A percentile compares a stretch with the other conserved stretches of the same genome.
phyloP scores from a whole-genome alignment of 2,329 filamentous ascomycete genomes.

The Sphaerulina musiva region DNA sequence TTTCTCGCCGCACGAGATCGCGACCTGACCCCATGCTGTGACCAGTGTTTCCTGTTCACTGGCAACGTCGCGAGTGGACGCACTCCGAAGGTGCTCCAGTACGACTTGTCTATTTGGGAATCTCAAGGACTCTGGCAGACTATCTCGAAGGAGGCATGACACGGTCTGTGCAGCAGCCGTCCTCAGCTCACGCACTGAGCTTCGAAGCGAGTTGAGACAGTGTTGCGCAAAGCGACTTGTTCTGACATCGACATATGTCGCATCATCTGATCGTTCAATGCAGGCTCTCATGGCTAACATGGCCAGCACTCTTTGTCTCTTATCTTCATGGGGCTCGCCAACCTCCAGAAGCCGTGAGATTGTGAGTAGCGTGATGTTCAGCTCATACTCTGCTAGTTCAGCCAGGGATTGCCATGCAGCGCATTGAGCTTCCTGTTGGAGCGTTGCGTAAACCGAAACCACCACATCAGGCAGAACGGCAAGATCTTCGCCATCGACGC shows the following conservation, averaged over 20 bases:
- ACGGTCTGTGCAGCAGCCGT: conserved; percentile 62
- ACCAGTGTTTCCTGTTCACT: conserved; percentile 77
- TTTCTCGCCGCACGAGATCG: conserved; percentile 65
- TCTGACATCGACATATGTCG: conserved; percentile 7
- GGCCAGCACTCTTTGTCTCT: conserved; percentile 59
- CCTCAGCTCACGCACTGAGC: conserved; percentile 77
- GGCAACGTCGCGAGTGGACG: conserved; percentile 62
- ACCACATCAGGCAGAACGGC: conserved; percentile 17
- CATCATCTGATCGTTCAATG: conserved; percentile 54
- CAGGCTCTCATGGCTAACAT: conserved; percentile 67
- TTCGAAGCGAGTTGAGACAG: conserved; percentile 73
- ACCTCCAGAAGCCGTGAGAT: conserved; percentile 33
- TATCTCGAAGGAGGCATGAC: conserved; percentile 55
- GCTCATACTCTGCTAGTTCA: conserved; percentile 18
- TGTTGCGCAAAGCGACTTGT: conserved; percentile 64
- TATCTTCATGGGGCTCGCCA: conserved; percentile 43
- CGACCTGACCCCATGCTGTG: conserved; percentile 78
- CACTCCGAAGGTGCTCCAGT: conserved; percentile 62
- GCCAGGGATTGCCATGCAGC: conserved; percentile 24
- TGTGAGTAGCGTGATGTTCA: conserved; percentile 6
- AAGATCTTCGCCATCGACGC: conserved; percentile 17
- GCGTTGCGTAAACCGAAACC: conserved; percentile 17
- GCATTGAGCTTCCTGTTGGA: conserved; percentile 21
- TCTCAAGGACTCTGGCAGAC: conserved; percentile 44
- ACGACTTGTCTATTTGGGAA: conserved; percentile 62